Percentiles rank a stretch among this genome's conserved stretches.
phyloP scores from a whole-genome alignment of 352 stramenopile species.

The Elongisporangium prolatum region DNA sequence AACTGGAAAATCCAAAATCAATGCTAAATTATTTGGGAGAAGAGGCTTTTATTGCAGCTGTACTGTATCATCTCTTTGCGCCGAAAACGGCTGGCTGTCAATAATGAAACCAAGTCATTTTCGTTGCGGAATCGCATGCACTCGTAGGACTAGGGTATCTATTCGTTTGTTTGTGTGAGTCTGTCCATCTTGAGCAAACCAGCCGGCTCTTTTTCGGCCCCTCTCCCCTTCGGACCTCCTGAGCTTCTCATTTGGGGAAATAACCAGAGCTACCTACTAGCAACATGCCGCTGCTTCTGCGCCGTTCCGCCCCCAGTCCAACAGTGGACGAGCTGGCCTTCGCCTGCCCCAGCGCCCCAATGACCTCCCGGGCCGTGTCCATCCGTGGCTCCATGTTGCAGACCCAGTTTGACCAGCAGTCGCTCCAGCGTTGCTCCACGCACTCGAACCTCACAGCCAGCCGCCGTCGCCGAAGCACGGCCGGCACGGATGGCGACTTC shows the following conservation, averaged over 20 bases:
- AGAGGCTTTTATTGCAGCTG: not conserved
- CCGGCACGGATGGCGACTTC: slow-evolving; percentile 21
- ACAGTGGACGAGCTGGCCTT: slow-evolving; percentile 73
- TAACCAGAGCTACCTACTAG: not conserved
- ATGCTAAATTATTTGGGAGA: not conserved
- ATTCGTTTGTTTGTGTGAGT: not conserved
- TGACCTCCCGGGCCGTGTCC: slow-evolving; percentile 12
- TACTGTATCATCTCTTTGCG: not conserved
- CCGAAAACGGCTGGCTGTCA: not conserved
- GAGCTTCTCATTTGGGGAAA: not conserved
- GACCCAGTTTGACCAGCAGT: slow-evolving; percentile 4
- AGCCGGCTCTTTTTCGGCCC: not conserved
- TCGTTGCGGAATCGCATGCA: not conserved
- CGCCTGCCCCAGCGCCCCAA: slow-evolving; percentile 22
- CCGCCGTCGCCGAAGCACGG: slow-evolving; percentile 26
- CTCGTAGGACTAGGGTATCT: not conserved
- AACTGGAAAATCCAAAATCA: not conserved
- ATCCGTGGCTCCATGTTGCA: slow-evolving; percentile 14
- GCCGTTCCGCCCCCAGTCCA: slow-evolving; percentile 55
- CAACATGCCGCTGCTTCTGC: slow-evolving; percentile 68
- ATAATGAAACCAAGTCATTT: not conserved
- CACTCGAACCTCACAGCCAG: slow-evolving; percentile 27
- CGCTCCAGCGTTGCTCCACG: slow-evolving; percentile 31
- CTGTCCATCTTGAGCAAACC: not conserved
- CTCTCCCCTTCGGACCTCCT: not conserved